Evolutionary conservation across 257 asterid species (phyloP), one percentile per base, ranked within the genome.

Genomic region (Linderniella brevidens): DNA sequence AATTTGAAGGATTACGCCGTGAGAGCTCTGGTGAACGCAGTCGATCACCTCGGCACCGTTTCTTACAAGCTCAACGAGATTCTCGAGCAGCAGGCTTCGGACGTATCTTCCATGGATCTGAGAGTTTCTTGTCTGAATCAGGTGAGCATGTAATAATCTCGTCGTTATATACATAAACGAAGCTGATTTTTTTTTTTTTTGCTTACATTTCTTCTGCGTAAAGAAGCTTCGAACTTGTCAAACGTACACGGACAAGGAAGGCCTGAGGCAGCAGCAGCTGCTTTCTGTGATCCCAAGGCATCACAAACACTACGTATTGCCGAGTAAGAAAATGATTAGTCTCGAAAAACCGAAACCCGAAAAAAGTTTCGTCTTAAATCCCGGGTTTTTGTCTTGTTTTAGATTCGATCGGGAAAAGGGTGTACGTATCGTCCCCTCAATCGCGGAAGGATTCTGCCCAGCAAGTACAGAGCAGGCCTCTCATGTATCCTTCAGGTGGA

Each of bases 1-100:
- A 83, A 83, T 68, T 74, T 88, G 63, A 88, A 83, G 79, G 95
- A 78, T 60, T 88, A 88, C 68, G 83, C 97, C 17, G 79, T 78
- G 38, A 66, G 79, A 52, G 97, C 97, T 55, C 83, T 88, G 35
- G 97, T 88, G 63, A 88, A 88, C 60, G 93, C 93, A 40, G 79
- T 88, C 32, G 97, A 83, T 68, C 97, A 83, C 68, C 80, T 88
- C 43, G 97, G 97, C 20, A 83, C 97, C 11, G 97, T 83, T 64
- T 70, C 97, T 14, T 88, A 68, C 74, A 88, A 88, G 61, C 68
- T 88, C 67, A 88, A 78, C 49, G 86, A 83, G 59, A 62, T 83
- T 48, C 64, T 88, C 58, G 97, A 80, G 55, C 92, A 88, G 49
- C 92, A 88, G 57, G 57, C 80, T 37, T 5, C 55, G 46, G 93